phyloP scores from a whole-genome alignment of 768 basidiomycete genomes.

The Phlebiopsis gigantea region DNA sequence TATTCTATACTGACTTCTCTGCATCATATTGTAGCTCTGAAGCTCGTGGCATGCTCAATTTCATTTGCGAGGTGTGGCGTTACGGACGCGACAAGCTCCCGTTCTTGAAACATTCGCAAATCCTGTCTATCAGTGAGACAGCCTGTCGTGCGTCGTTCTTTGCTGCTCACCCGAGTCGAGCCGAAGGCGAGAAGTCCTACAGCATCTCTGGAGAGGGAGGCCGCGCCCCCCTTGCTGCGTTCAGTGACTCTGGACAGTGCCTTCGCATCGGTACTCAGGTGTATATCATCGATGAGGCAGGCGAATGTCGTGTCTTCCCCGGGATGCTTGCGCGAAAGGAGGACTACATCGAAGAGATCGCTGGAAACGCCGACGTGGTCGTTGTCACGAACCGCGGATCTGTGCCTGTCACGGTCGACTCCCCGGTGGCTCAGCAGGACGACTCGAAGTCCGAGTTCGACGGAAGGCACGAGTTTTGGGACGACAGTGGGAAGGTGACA shows the following conservation, averaged over 20 bases:
- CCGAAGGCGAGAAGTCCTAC: background rate
- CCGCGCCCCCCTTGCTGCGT: constrained; percentile 1
- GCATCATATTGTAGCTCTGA: background rate
- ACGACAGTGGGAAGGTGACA: background rate
- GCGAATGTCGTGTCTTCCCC: background rate
- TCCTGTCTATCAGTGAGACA: background rate
- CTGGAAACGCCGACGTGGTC: background rate
- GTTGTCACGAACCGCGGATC: background rate
- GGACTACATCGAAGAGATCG: constrained; percentile 9
- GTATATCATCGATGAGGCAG: background rate
- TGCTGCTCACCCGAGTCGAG: background rate
- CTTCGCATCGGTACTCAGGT: constrained; percentile 11
- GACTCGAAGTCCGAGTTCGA: background rate
- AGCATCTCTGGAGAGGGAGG: background rate
- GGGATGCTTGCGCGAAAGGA: background rate
- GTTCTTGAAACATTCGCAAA: background rate
- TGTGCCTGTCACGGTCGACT: background rate
- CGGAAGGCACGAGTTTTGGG: background rate
- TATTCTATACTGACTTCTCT: background rate
- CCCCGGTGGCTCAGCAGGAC: background rate
- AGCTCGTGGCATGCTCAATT: background rate
- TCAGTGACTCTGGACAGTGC: background rate
- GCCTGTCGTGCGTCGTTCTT: background rate
- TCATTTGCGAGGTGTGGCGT: background rate
- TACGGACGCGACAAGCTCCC: background rate